Percentiles rank a stretch among this genome's conserved stretches.
Evolutionary conservation across 2,329 filamentous ascomycete species (phyloP).

Genomic region (Ophiocordyceps camponoti-rufipedis): DNA sequence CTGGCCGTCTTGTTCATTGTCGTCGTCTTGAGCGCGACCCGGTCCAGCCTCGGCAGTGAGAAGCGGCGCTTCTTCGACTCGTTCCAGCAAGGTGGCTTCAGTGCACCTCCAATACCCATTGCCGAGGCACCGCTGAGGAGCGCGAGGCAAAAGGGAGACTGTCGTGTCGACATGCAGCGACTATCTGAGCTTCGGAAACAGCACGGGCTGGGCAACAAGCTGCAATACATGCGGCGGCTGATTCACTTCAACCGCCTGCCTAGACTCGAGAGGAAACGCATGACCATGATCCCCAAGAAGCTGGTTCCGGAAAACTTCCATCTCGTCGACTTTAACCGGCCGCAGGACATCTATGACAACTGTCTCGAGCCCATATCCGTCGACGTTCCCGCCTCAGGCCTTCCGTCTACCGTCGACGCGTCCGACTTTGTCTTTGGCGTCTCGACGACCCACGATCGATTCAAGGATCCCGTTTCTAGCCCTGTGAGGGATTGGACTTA

Average conservation of each 20-base stretch:
- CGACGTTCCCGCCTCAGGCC: conserved; percentile 29
- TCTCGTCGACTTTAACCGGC: conserved; percentile 25
- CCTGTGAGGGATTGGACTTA: conserved; percentile 39
- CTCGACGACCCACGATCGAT: conserved; percentile 36
- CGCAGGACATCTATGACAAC: conserved; percentile 17
- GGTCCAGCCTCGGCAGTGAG: background rate
- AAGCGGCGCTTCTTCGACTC: background rate
- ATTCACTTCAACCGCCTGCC: conserved; percentile 28
- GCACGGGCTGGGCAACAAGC: background rate
- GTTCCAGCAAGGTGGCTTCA: background rate
- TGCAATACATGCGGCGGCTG: conserved; percentile 33
- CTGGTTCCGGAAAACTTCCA: conserved; percentile 31
- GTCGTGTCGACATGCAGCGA: background rate
- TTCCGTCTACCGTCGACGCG: conserved; percentile 30
- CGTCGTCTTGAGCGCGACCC: background rate
- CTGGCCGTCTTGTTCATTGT: background rate
- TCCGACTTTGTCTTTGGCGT: conserved; percentile 41
- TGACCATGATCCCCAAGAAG: conserved; percentile 29
- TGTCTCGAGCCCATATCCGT: conserved; percentile 32
- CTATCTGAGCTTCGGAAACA: background rate
- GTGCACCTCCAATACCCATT: background rate
- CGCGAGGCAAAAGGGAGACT: background rate
- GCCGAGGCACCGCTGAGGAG: background rate
- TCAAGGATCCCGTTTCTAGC: conserved; percentile 29
- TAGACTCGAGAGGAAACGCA: conserved; percentile 28